Conservation (phyloP, 1,284 basidiomycete genomes). For the Ustilago xerochloae region DNA sequence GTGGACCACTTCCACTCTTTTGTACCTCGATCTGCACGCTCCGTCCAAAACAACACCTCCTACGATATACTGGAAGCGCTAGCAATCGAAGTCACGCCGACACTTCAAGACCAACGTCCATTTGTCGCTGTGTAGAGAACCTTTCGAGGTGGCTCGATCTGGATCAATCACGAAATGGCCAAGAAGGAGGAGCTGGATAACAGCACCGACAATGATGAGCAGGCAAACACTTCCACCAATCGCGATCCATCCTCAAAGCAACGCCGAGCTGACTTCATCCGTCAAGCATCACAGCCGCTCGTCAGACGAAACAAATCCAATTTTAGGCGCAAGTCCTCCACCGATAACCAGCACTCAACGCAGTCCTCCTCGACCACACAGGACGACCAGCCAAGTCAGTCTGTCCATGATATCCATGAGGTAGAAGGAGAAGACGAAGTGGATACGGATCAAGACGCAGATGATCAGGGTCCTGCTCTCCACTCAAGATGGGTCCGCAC, state of each 20-base stretch:
- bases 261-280: constrained; percentile 41
- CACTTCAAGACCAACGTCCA: too few relatives aligned
- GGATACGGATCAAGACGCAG: constrained; percentile 16
- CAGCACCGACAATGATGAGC: constrained; percentile 28
- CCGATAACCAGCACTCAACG: constrained; percentile 15
- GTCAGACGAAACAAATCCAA: constrained; percentile 27
- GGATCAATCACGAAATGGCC: constrained; percentile 7
- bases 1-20: too few relatives aligned
- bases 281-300: constrained; percentile 39
- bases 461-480: constrained; percentile 30
- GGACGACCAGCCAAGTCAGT: constrained; percentile 7
- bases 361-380: constrained; percentile 17
- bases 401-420: constrained; percentile 25
- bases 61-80: too few relatives aligned
- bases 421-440: constrained; percentile 16
- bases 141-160: too few relatives aligned
- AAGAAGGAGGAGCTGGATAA: constrained; percentile 9
- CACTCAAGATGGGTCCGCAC: constrained; percentile 42
- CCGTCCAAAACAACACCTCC: too few relatives aligned
- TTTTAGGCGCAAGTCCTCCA: constrained; percentile 20
- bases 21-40: too few relatives aligned
- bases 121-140: too few relatives aligned
- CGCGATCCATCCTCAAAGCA: constrained; percentile 32
- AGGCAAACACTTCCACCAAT: not conserved
- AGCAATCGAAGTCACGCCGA: too few relatives aligned